Percentiles rank a stretch among this genome's conserved stretches.
These are phyloP conservation scores for Lasiodiplodia hormozganensis DNA, from an alignment of 2,329 filamentous ascomycete genomes.

Conservation along the genomic window DNA sequence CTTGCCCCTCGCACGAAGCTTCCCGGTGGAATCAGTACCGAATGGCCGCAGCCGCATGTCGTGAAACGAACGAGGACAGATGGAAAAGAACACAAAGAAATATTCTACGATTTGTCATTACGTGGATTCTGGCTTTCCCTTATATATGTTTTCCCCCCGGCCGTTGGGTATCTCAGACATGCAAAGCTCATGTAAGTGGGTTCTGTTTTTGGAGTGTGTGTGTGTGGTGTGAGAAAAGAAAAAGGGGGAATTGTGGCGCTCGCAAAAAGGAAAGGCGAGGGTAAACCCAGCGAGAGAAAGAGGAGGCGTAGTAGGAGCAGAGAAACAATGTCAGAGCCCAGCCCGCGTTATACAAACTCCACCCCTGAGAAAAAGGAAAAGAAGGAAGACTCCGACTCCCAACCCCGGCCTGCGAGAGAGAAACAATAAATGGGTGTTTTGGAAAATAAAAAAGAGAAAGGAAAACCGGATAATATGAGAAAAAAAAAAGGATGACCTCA, in stretches of 20 bases:
- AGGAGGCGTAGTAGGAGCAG: background rate
- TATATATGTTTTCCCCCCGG: slow-evolving; percentile 4
- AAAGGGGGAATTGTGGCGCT: background rate
- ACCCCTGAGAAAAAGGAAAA: background rate
- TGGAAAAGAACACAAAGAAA: background rate
- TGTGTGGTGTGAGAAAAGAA: background rate
- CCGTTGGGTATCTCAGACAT: slow-evolving; percentile 25
- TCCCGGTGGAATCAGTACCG: background rate
- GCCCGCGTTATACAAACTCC: background rate
- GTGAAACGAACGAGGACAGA: background rate
- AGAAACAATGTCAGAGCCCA: background rate
- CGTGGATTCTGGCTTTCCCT: background rate
- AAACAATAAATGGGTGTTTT: background rate
- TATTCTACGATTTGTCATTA: slow-evolving; percentile 20
- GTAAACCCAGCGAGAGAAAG: background rate
- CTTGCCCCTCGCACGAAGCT: too few species aligned
- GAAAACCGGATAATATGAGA: background rate
- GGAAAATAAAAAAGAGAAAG: background rate
- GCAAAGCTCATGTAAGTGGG: slow-evolving; percentile 15
- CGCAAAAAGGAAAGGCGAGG: background rate
- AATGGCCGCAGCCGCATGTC: background rate
- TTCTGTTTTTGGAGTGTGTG: background rate
- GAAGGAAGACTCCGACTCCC: background rate
- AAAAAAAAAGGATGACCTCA: background rate
- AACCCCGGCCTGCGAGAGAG: slow-evolving; percentile 10